phyloP scores from a whole-genome alignment of 2,329 filamentous ascomycete species.

The Penicillium sp. region DNA sequence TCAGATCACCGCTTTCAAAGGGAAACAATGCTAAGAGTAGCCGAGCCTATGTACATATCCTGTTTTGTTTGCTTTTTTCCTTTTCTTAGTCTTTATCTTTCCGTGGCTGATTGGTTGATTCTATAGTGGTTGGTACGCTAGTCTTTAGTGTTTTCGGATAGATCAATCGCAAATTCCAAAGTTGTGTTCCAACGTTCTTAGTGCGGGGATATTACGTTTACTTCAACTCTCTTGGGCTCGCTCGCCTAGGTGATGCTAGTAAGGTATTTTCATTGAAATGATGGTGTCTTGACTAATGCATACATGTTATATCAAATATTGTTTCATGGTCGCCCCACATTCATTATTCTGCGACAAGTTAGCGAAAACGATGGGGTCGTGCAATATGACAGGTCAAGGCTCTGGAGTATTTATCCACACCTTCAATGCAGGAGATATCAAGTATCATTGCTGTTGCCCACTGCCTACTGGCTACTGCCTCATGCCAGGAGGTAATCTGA shows the following conservation, averaged over 20 bases:
- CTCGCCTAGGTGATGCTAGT: not conserved
- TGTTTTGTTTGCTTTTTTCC: not conserved
- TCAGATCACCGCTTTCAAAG: not conserved
- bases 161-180: not conserved
- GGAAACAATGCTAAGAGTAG: not conserved
- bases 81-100: not conserved
- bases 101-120: not conserved
- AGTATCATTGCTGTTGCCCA: not conserved
- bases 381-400: not conserved
- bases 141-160: not conserved
- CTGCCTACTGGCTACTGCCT: not conserved
- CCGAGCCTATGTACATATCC: not conserved
- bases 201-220: not conserved
- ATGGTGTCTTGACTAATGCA: not conserved
- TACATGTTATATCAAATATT: not conserved
- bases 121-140: not conserved
- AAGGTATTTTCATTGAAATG: not conserved
- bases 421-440: not conserved
- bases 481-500: not conserved
- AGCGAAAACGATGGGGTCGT: not conserved
- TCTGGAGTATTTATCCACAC: not conserved
- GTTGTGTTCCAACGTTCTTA: not conserved
- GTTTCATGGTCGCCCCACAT: constrained; percentile 10
- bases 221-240: not conserved
- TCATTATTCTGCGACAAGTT: constrained; percentile 10